Evolutionary conservation across 225 moss, liverwort and hornwort genomes (phyloP), one percentile per base, ranked within the genome.

Genomic region (Physcomitrium patens): DNA sequence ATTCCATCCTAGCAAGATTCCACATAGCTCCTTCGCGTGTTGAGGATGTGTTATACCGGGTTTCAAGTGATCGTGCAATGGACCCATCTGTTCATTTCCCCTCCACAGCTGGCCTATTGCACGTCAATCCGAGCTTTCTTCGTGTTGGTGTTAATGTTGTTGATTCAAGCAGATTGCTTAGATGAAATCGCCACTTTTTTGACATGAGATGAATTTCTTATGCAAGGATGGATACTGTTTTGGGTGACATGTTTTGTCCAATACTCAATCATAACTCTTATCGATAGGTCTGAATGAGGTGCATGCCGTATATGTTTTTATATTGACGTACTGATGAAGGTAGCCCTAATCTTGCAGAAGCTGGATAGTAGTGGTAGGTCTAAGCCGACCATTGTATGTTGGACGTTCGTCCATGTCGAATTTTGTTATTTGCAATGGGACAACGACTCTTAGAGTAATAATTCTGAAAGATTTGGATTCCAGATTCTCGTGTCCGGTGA

Each of bases 341-440:
- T 24, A 24, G 24, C 24, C 82, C 69, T 73, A 82, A 65, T 79
- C 37, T 66, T 49, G 12, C 45, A 60, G 41, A 71, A 74, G 67
- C 67, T 73, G 63, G 24, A 71, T 72, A 45, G 41, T 43, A 2
- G 23, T 22, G 22, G 65, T 67, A 67, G 55, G 53, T 77, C 31
- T 47, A 24, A 24, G 24, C 24, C 24, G 24, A 24, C 1, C 24
- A 24, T 24, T 24, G 24, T 24, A 24, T 24, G 24, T 24, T 24
- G 24, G 24, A 24, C 24, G 24, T 24, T 24, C 24, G 24, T 24
- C 24, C 24, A 24, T 24, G 24, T 24, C 1, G 24, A 24, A 24
- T 24, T 24, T 24, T 24, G 24, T 24, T 24, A 24, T 24, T 24
- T 24, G 24, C 1, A 1, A 24, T 24, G 24, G 24, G 24, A 24